These are phyloP conservation scores for Malassezia equina DNA, from an alignment of 1,284 basidiomycete genomes.

Conservation along the genomic window DNA sequence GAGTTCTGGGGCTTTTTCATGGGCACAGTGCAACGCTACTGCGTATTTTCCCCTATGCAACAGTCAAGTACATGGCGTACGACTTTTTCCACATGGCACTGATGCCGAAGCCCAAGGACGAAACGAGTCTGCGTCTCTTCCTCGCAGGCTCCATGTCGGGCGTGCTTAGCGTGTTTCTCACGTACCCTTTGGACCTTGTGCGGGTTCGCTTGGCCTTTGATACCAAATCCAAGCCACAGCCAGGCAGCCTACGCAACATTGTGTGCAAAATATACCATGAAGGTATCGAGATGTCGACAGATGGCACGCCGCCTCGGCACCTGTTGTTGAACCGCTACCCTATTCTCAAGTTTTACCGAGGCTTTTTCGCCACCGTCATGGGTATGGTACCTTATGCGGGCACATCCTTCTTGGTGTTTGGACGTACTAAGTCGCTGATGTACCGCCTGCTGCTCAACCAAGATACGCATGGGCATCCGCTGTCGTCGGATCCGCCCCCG, in stretches of 20 bases:
- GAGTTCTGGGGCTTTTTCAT: slow-evolving; percentile 74
- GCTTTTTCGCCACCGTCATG: slow-evolving; percentile 56
- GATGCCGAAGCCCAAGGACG: slow-evolving; percentile 70
- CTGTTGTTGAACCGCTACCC: slow-evolving; percentile 29
- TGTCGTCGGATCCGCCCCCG: neutral
- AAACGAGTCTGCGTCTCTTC: slow-evolving; percentile 76
- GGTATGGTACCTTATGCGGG: slow-evolving; percentile 91
- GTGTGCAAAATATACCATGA: slow-evolving; percentile 41
- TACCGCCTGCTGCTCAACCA: slow-evolving; percentile 28
- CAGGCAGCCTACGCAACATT: slow-evolving; percentile 29
- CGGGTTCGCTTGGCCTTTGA: slow-evolving; percentile 90
- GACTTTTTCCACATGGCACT: slow-evolving; percentile 69
- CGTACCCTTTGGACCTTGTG: slow-evolving; percentile 89
- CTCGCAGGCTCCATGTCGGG: slow-evolving; percentile 78
- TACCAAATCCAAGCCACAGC: slow-evolving; percentile 53
- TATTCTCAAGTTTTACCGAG: slow-evolving; percentile 79
- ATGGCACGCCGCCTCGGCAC: slow-evolving; percentile 44
- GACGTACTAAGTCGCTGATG: slow-evolving; percentile 35
- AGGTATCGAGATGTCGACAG: slow-evolving; percentile 54
- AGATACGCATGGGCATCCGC: slow-evolving; percentile 17
- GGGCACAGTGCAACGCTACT: slow-evolving; percentile 81
- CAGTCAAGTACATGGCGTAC: slow-evolving; percentile 95
- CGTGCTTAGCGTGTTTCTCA: slow-evolving; percentile 74
- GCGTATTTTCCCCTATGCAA: slow-evolving; percentile 81
- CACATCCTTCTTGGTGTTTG: slow-evolving; percentile 68